Conservation (phyloP, 106 monocot species). For the Chionographis japonica region DNA sequence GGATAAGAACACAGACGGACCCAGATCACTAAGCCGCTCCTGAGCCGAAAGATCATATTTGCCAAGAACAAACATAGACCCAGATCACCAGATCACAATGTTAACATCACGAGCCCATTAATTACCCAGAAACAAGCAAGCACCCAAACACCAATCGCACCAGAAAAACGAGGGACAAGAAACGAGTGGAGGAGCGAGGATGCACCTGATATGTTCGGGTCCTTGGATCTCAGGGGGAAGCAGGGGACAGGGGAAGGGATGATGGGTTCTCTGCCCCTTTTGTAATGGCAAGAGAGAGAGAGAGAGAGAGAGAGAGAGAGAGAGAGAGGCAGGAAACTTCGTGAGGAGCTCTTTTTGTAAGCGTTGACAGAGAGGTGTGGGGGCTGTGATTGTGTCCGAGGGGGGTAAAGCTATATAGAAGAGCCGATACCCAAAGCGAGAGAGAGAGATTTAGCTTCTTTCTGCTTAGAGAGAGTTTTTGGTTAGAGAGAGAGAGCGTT, state of each 20-base stretch:
- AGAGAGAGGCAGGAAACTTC: constrained; percentile 52
- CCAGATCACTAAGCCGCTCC: no score
- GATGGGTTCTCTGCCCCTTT: constrained; percentile 15
- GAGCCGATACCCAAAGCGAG: neutral
- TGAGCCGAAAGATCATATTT: no score
- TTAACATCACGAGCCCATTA: neutral
- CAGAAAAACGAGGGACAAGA: neutral
- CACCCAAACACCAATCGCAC: neutral
- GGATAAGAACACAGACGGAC: no score
- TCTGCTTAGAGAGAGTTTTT: no score
- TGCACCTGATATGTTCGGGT: neutral
- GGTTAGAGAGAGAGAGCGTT: no score
- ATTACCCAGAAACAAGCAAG: neutral
- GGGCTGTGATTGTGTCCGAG: constrained; percentile 2
- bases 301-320: constrained; percentile 10
- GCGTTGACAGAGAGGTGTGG: constrained; percentile 29
- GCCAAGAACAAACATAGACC: neutral
- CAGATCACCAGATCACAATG: neutral
- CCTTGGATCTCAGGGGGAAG: neutral
- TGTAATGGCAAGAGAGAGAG: constrained; percentile 12
- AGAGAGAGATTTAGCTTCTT: neutral
- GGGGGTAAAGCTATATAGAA: constrained; percentile 2
- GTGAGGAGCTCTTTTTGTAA: constrained; percentile 56
- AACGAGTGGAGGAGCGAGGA: neutral
- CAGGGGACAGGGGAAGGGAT: neutral